Evolutionary conservation across 768 basidiomycete species (phyloP).

Genomic region (Collybiopsis luxurians): DNA sequence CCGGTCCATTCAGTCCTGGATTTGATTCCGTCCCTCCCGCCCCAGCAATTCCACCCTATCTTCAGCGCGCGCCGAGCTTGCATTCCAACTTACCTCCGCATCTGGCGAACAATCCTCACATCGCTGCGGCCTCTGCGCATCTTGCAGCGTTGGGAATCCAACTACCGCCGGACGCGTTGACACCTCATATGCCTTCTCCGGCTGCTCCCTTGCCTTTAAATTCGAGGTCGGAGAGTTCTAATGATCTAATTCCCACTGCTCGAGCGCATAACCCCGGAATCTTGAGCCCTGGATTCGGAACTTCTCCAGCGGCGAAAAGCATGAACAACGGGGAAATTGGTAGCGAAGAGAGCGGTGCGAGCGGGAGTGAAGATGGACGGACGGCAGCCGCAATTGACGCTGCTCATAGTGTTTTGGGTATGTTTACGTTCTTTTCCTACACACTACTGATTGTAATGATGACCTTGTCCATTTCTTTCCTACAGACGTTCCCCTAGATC

Average conservation of each 20-base stretch:
- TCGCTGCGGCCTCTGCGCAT: constrained; percentile 6
- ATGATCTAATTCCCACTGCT: not conserved
- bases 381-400: not conserved
- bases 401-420: not conserved
- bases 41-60: not conserved
- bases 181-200: not conserved
- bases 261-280: not conserved
- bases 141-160: not conserved
- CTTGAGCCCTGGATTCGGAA: not conserved
- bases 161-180: not conserved
- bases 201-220: not conserved
- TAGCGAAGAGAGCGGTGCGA: not conserved
- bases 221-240: not conserved
- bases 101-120: constrained; percentile 2
- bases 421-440: not conserved
- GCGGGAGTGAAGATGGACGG: not conserved
- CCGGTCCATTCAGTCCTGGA: not conserved
- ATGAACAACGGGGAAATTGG: not conserved
- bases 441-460: too few species aligned
- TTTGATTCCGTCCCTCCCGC: not conserved
- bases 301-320: not conserved
- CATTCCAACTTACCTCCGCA: not conserved
- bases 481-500: not conserved
- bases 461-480: not conserved
- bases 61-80: not conserved